Evolutionary conservation across 192 early-diverging fungal species (phyloP), one percentile per base, ranked within the genome.

Genomic region (Entomortierella chlamydospora): DNA sequence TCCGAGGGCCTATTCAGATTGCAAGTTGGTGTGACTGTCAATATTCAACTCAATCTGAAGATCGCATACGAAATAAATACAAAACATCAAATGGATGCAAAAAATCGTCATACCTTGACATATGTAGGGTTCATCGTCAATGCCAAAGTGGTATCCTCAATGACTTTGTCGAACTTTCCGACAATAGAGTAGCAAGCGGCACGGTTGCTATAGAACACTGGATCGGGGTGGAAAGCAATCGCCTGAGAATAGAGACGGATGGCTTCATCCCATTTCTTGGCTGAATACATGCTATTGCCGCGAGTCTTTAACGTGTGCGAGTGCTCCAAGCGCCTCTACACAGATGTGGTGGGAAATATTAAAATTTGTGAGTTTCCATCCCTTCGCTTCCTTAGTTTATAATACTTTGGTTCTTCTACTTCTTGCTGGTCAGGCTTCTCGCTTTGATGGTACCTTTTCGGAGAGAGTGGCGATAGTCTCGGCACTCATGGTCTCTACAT

Each of bases 121-220:
- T 98, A 99, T n/a, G 81, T 84, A 31, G 90, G 86, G 83, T 99
- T 95, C 43, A 96, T 85, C 65, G 86, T 83, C 59, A 99, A 76
- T 8, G 97, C 93, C 59, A 87, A 84, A 57, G 87, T 92, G 80
- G 94, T 96, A 81, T 99, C 97, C 31, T 89, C 86, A 61, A 99
- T 92, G 25, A 94, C 95, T 34, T 88, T 83, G 3, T 89, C 88
- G 71, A 92, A 86, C 61, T 95, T 68, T 58, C 90, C 88, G 30
- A 91, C 65, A 57, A 95, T 92, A 1, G 90, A 89, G 69, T 93
- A 94, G 81, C 96, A 97, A 11, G 97, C 98, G 20, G 96, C 97
- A 34, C 98, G 92, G 87, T 99, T 99, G 66, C 92, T 93, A 85
- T 89, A 99, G 72, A 92, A 98, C 45, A 99, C 91, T 7, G 96